Evolutionary conservation across 306 rosid genomes (phyloP).

Genomic region (Cucurbita argyrosperma): DNA sequence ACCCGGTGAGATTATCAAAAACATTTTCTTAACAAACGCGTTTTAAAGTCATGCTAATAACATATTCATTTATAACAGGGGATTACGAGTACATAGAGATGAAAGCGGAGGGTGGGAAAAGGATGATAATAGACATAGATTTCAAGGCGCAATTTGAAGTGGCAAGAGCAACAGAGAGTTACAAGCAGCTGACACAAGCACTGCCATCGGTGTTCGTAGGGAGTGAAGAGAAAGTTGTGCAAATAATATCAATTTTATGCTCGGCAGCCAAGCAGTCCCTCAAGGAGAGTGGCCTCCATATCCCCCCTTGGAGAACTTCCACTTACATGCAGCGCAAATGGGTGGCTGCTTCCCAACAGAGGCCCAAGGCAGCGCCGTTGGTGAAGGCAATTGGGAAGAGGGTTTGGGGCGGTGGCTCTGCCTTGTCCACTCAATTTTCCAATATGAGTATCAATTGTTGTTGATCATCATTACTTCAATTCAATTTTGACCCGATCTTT

Average conservation of each 20-base stretch:
- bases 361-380: constrained; percentile 20
- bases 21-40: too few species aligned
- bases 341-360: constrained; percentile 10
- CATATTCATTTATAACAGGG: constrained; percentile 17
- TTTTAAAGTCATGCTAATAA: too few species aligned
- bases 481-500: not conserved
- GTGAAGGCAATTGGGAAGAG: constrained; percentile 19
- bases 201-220: constrained; percentile 53
- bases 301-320: constrained; percentile 78
- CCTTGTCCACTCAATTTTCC: constrained; percentile 51
- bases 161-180: constrained; percentile 48
- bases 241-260: constrained; percentile 40
- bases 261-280: constrained; percentile 65
- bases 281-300: constrained; percentile 49
- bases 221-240: constrained; percentile 32
- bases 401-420: constrained; percentile 29
- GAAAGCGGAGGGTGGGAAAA: constrained; percentile 5
- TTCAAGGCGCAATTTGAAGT: constrained; percentile 74
- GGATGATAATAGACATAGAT: constrained; percentile 58
- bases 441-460: constrained; percentile 39
- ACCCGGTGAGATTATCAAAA: too few species aligned
- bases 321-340: constrained; percentile 46
- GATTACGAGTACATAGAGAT: constrained; percentile 55
- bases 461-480: not conserved
- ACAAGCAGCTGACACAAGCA: constrained; percentile 32